Evolutionary conservation across 306 rosid genomes (phyloP).

Genomic region (Vigna unguiculata): DNA sequence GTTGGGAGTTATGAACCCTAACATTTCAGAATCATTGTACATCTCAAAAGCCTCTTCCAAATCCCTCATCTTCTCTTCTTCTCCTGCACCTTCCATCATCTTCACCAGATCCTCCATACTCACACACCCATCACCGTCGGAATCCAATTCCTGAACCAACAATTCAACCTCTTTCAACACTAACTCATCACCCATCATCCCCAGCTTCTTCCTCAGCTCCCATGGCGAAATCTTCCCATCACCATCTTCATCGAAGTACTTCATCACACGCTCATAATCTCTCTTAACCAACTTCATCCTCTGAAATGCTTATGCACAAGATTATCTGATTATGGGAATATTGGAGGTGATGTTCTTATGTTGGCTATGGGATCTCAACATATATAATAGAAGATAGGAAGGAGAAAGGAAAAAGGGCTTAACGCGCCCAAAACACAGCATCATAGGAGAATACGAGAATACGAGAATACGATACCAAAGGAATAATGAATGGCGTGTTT

Average conservation of each 20-base stretch:
- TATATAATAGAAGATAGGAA: no score
- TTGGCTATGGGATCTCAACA: no score
- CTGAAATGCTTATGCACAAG: neutral
- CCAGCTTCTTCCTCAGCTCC: conserved; percentile 52
- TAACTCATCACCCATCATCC: conserved; percentile 53
- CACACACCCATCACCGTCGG: conserved; percentile 53
- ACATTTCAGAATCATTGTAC: neutral
- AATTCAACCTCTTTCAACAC: conserved; percentile 47
- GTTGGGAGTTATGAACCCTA: conserved; percentile 31
- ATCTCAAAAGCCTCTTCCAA: conserved; percentile 39
- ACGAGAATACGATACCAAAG: no score
- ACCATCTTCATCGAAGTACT: conserved; percentile 66
- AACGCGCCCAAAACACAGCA: no score
- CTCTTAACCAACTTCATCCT: neutral
- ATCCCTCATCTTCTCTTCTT: conserved; percentile 28
- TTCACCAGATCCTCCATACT: conserved; percentile 29
- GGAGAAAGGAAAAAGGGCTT: no score
- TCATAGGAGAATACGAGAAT: no score
- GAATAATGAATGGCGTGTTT: no score
- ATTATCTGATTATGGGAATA: no score
- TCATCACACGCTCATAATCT: conserved; percentile 52
- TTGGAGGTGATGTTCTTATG: no score
- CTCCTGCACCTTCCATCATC: neutral
- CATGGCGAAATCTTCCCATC: conserved; percentile 66
- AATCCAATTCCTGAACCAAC: conserved; percentile 55